These are phyloP conservation scores for Cutaneotrichosporon sp. DNA, from an alignment of 1,284 basidiomycete genomes.

Conservation along the genomic window DNA sequence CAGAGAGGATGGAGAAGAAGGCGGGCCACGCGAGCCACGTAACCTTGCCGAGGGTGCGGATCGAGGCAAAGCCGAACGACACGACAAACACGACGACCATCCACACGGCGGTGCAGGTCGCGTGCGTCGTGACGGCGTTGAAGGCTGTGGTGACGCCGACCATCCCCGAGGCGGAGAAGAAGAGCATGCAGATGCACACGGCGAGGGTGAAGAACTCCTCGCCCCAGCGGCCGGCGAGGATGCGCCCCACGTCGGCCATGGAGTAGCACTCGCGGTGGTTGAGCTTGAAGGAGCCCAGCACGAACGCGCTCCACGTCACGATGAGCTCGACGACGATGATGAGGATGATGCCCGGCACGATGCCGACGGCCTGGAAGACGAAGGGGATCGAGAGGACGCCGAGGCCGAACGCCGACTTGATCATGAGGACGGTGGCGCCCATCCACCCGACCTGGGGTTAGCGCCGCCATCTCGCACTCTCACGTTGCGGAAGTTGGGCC, in stretches of 20 bases:
- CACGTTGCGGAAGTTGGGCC: slow-evolving; percentile 37
- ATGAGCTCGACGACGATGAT: slow-evolving; percentile 51
- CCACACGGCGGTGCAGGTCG: slow-evolving; percentile 50
- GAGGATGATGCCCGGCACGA: slow-evolving; percentile 60
- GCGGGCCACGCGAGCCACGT: slow-evolving; percentile 50
- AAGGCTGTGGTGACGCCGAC: slow-evolving; percentile 51
- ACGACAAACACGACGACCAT: slow-evolving; percentile 42
- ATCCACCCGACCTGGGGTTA: slow-evolving; percentile 22
- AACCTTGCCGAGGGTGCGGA: slow-evolving; percentile 50
- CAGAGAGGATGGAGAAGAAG: slow-evolving; percentile 38
- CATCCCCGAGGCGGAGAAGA: slow-evolving; percentile 32
- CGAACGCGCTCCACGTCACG: slow-evolving; percentile 39
- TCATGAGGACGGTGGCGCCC: slow-evolving; percentile 58
- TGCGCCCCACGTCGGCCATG: slow-evolving; percentile 36
- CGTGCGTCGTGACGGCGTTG: slow-evolving; percentile 49
- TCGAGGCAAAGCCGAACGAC: slow-evolving; percentile 36
- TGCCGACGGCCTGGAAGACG: slow-evolving; percentile 60
- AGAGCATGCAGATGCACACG: slow-evolving; percentile 31
- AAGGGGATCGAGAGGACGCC: slow-evolving; percentile 63
- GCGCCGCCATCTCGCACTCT: slow-evolving; percentile 8
- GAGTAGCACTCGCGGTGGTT: slow-evolving; percentile 31
- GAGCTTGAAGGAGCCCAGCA: slow-evolving; percentile 31
- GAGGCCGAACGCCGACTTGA: slow-evolving; percentile 63
- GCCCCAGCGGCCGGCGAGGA: slow-evolving; percentile 21
- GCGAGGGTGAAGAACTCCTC: slow-evolving; percentile 26